Evolutionary conservation across 2,329 filamentous ascomycete species (phyloP).

Genomic region (Stylonectria norvegica): DNA sequence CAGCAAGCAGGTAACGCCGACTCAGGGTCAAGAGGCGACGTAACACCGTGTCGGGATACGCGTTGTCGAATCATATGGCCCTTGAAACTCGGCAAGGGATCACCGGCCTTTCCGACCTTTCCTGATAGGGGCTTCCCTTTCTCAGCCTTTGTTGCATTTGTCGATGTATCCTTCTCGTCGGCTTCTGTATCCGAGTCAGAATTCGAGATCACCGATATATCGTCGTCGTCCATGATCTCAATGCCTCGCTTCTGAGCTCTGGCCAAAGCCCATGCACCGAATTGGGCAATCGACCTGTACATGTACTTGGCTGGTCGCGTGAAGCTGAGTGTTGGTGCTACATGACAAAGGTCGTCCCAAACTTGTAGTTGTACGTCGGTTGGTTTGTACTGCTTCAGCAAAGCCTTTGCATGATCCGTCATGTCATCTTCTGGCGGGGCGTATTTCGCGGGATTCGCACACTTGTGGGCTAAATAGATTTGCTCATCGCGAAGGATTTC

Average conservation of each 20-base stretch:
- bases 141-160: slow-evolving; percentile 9
- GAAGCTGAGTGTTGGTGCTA: slow-evolving; percentile 88
- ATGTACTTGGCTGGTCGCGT: slow-evolving; percentile 95
- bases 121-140: slow-evolving; percentile 21
- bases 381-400: slow-evolving; percentile 66
- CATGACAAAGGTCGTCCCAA: slow-evolving; percentile 94
- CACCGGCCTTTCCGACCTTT: slow-evolving; percentile 79
- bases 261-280: slow-evolving; percentile 86
- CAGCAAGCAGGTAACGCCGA: slow-evolving; percentile 63
- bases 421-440: slow-evolving; percentile 63
- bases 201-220: slow-evolving; percentile 68
- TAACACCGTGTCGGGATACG: slow-evolving; percentile 73
- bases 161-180: slow-evolving; percentile 20
- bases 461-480: slow-evolving; percentile 92
- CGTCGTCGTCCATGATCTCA: slow-evolving; percentile 76
- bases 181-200: slow-evolving; percentile 42
- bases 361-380: slow-evolving; percentile 93
- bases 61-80: slow-evolving; percentile 90
- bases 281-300: slow-evolving; percentile 89
- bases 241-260: slow-evolving; percentile 76
- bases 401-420: slow-evolving; percentile 57
- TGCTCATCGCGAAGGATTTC: slow-evolving; percentile 92
- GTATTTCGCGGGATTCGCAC: slow-evolving; percentile 77
- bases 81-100: slow-evolving; percentile 74
- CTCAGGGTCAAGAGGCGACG: slow-evolving; percentile 63